These are phyloP conservation scores for Aspergillus melleus DNA, from an alignment of 2,329 filamentous ascomycete species.

Conservation along the genomic window DNA sequence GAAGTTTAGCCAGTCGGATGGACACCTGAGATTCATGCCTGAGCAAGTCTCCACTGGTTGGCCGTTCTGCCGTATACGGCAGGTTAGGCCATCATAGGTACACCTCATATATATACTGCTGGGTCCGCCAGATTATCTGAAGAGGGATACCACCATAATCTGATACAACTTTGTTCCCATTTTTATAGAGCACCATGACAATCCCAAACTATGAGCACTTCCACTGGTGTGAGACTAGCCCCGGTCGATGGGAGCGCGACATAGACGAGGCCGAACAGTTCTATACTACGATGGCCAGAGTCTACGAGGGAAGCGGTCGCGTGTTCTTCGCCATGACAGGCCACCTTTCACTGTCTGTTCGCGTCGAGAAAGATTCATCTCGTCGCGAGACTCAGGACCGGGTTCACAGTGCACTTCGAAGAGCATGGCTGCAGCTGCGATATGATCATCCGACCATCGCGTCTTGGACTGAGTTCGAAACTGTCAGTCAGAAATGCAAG, in stretches of 20 bases:
- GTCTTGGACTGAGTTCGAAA: slow-evolving; percentile 21
- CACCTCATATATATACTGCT: no score
- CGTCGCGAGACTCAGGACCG: neutral
- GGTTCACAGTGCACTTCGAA: slow-evolving; percentile 14
- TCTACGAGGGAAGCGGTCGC: slow-evolving; percentile 39
- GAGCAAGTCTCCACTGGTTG: no score
- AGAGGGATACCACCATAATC: no score
- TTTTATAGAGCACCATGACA: neutral
- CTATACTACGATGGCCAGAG: slow-evolving; percentile 39
- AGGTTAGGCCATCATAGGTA: no score
- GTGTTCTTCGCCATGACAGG: slow-evolving; percentile 47
- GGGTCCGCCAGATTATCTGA: no score
- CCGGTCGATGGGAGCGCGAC: slow-evolving; percentile 24
- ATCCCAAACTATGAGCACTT: neutral
- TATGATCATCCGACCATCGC: slow-evolving; percentile 27
- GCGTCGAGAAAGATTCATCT: neutral
- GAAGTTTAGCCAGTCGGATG: no score
- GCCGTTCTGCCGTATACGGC: no score
- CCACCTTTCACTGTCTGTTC: slow-evolving; percentile 28
- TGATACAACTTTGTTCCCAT: no score
- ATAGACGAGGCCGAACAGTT: slow-evolving; percentile 46
- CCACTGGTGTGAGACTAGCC: neutral
- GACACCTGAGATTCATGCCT: no score
- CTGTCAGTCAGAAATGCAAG: slow-evolving; percentile 14
- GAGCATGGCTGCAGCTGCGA: slow-evolving; percentile 24